Percentiles rank a stretch among this genome's conserved stretches.
These are phyloP conservation scores for Scalesia atractyloides DNA, from an alignment of 129 eudicot species.

Conservation along the genomic window DNA sequence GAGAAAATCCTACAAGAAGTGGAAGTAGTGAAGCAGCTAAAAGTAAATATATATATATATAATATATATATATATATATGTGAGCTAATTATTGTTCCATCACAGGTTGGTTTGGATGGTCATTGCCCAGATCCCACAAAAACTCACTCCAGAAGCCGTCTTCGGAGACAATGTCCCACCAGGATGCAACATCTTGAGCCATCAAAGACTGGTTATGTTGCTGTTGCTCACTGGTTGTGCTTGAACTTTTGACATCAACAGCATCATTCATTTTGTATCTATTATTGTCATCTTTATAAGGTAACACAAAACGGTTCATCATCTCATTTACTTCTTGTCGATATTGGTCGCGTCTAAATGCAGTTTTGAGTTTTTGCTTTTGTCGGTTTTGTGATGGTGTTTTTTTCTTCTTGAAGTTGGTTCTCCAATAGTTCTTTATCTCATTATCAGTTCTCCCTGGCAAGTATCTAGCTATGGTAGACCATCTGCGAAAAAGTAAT, in stretches of 20 bases:
- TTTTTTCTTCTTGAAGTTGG: constrained; percentile 59
- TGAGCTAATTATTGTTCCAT: constrained; percentile 19
- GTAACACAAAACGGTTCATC: background rate
- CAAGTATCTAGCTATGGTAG: constrained; percentile 76
- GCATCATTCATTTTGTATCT: background rate
- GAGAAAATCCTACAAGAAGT: constrained; percentile 11
- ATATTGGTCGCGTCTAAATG: constrained; percentile 10
- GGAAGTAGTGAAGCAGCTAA: background rate
- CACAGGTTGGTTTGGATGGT: constrained; percentile 7
- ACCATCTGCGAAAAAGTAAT: constrained; percentile 49
- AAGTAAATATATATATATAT: too few relatives aligned
- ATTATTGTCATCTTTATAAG: constrained; percentile 18
- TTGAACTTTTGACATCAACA: background rate
- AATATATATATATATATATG: too few relatives aligned
- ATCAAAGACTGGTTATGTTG: constrained; percentile 6
- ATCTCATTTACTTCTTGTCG: constrained; percentile 5
- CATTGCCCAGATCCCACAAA: constrained; percentile 15
- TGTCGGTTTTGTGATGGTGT: constrained; percentile 36
- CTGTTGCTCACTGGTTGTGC: constrained; percentile 10
- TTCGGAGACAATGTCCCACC: constrained; percentile 24
- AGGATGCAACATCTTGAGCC: constrained; percentile 27
- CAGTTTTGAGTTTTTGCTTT: constrained; percentile 20
- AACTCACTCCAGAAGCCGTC: constrained; percentile 21
- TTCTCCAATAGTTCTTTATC: constrained; percentile 72
- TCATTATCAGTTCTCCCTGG: constrained; percentile 81